phyloP scores from a whole-genome alignment of 1,284 basidiomycete species.

The Ceratobasidium theobromae region DNA sequence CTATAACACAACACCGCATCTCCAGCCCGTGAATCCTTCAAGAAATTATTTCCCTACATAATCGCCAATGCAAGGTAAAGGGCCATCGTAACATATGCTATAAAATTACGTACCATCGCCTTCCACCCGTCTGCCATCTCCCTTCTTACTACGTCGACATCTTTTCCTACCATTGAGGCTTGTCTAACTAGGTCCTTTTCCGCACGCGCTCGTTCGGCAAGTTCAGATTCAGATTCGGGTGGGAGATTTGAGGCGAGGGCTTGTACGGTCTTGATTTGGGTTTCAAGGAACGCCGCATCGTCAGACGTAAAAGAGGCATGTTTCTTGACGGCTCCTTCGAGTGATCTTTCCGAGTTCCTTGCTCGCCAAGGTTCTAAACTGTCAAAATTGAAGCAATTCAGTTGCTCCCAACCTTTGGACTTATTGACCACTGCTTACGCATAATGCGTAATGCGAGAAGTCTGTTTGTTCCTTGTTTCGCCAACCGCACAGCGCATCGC shows the following conservation, averaged over 20 bases:
- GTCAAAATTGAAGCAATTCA: too few relatives aligned
- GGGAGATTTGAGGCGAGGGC: background rate
- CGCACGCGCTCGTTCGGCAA: background rate
- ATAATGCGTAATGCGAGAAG: too few relatives aligned
- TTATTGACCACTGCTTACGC: too few relatives aligned
- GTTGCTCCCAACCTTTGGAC: too few relatives aligned
- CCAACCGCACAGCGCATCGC: too few relatives aligned
- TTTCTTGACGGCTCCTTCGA: slow-evolving; percentile 22
- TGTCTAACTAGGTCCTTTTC: background rate
- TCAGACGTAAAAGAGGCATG: slow-evolving; percentile 18
- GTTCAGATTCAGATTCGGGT: background rate
- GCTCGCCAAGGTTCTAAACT: too few relatives aligned
- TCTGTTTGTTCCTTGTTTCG: too few relatives aligned
- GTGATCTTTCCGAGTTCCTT: background rate
- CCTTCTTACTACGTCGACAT: background rate
- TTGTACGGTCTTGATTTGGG: slow-evolving; percentile 14
- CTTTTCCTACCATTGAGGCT: background rate
- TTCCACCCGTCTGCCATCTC: slow-evolving; percentile 19
- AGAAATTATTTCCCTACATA: slow-evolving; percentile 25
- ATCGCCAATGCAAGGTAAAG: background rate
- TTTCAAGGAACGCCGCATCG: slow-evolving; percentile 16
- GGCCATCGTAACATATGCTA: background rate
- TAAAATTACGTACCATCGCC: slow-evolving; percentile 16
- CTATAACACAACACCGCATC: slow-evolving; percentile 25
- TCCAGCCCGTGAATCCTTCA: slow-evolving; percentile 14